A percentile compares a stretch with the other conserved stretches of the same genome.
Evolutionary conservation across 768 basidiomycete genomes (phyloP).

Genomic region (Glaciozyma martinii): DNA sequence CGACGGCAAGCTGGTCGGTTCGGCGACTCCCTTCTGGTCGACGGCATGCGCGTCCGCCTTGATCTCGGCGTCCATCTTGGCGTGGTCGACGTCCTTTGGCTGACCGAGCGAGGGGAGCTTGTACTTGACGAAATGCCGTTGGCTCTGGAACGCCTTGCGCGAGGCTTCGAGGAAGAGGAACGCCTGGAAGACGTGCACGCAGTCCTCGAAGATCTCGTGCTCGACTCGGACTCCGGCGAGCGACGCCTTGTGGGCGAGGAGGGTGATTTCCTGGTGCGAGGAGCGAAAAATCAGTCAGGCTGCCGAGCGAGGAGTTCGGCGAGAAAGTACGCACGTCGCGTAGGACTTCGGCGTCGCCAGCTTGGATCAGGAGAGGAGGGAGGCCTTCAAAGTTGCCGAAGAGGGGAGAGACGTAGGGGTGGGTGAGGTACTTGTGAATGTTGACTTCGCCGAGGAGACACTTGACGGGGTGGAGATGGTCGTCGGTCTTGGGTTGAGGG

Average conservation of each 20-base stretch:
- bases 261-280: slow-evolving; percentile 46
- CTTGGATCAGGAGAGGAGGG: slow-evolving; percentile 83
- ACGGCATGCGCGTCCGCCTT: slow-evolving; percentile 26
- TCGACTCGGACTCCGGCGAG: slow-evolving; percentile 74
- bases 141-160: slow-evolving; percentile 32
- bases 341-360: slow-evolving; percentile 90
- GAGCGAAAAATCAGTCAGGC: background rate
- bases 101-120: slow-evolving; percentile 20
- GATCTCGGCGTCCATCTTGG: slow-evolving; percentile 24
- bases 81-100: slow-evolving; percentile 17
- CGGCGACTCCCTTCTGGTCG: slow-evolving; percentile 21
- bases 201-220: slow-evolving; percentile 68
- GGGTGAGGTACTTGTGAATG: slow-evolving; percentile 66
- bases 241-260: slow-evolving; percentile 87
- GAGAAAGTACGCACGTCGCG: slow-evolving; percentile 61
- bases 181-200: slow-evolving; percentile 46
- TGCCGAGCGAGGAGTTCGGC: background rate
- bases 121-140: slow-evolving; percentile 33
- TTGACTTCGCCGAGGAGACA: slow-evolving; percentile 64
- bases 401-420: slow-evolving; percentile 90
- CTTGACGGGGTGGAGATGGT: slow-evolving; percentile 87
- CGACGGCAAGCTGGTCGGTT: slow-evolving; percentile 15
- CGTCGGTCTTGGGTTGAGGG: slow-evolving; percentile 54
- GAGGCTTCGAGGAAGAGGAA: slow-evolving; percentile 36
- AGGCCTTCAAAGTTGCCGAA: slow-evolving; percentile 81